Evolutionary conservation across 2,329 filamentous ascomycete genomes (phyloP).

Genomic region (Cyphellophora attinorum): DNA sequence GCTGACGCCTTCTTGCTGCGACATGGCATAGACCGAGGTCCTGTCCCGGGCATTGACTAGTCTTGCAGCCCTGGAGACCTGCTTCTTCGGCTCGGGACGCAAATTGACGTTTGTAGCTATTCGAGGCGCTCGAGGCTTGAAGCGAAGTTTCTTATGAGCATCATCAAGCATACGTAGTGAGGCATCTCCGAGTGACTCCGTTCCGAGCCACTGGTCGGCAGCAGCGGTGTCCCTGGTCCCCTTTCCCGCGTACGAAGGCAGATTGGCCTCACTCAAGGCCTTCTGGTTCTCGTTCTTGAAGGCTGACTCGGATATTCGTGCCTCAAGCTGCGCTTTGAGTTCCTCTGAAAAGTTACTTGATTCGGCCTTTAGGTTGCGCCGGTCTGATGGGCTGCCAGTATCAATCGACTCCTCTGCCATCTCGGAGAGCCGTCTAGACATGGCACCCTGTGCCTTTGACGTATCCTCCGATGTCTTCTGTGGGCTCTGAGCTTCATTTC

Average conservation of each 20-base stretch:
- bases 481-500: no score
- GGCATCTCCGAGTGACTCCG: slow-evolving; percentile 63
- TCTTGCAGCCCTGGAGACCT: slow-evolving; percentile 36
- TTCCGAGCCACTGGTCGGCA: slow-evolving; percentile 66
- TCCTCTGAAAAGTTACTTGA: slow-evolving; percentile 52
- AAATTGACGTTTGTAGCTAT: slow-evolving; percentile 30
- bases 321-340: slow-evolving; percentile 47
- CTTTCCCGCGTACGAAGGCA: slow-evolving; percentile 54
- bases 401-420: slow-evolving; percentile 53
- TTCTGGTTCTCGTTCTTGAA: slow-evolving; percentile 45
- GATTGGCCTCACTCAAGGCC: slow-evolving; percentile 43
- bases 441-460: slow-evolving; percentile 43
- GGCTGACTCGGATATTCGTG: slow-evolving; percentile 46
- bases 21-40: slow-evolving; percentile 44
- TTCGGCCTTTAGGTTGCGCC: slow-evolving; percentile 49
- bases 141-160: slow-evolving; percentile 47
- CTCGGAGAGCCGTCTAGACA: slow-evolving; percentile 47
- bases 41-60: slow-evolving; percentile 51
- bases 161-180: slow-evolving; percentile 71
- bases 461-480: no score
- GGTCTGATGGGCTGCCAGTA: slow-evolving; percentile 44
- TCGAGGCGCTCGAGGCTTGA: slow-evolving; percentile 28
- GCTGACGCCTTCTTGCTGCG: slow-evolving; percentile 49
- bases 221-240: slow-evolving; percentile 60
- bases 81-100: slow-evolving; percentile 34